Evolutionary conservation across 257 asterid genomes (phyloP).

Genomic region (Paulownia fortunei): DNA sequence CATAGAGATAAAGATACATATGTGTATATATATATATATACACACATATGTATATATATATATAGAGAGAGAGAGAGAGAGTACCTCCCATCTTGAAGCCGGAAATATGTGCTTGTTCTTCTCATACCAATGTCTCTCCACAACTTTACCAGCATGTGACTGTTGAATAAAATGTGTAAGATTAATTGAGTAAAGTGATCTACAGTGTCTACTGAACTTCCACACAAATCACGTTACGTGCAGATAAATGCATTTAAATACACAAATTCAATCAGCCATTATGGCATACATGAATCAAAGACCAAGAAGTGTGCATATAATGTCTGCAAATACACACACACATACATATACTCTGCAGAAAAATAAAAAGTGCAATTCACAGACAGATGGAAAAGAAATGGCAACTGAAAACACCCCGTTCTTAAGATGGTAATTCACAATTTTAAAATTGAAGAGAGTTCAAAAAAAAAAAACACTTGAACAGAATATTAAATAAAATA

Average conservation of each 20-base stretch:
- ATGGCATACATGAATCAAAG: not conserved
- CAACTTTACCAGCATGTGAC: constrained; percentile 99
- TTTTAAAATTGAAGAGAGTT: not conserved
- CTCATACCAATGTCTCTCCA: constrained; percentile 99
- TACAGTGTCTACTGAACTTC: not conserved
- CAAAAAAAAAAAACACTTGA: not conserved
- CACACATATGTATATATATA: too few species aligned
- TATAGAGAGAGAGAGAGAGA: constrained; percentile 15
- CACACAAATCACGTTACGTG: not conserved
- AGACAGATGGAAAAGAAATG: not conserved
- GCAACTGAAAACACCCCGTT: not conserved
- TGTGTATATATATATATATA: too few species aligned
- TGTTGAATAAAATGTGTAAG: constrained; percentile 37
- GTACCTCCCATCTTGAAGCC: constrained; percentile 99
- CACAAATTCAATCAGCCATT: not conserved
- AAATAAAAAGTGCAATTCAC: not conserved
- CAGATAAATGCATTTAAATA: not conserved
- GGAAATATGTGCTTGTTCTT: constrained; percentile 99
- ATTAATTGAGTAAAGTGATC: constrained; percentile 13
- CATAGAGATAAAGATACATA: not conserved
- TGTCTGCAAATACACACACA: not conserved
- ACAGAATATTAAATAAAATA: not conserved
- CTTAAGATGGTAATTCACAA: not conserved
- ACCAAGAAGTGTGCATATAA: constrained; percentile 7
- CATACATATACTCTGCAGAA: not conserved